phyloP scores from a whole-genome alignment of 805 yeast genomes.

The Yamadazyma akitaensis region DNA sequence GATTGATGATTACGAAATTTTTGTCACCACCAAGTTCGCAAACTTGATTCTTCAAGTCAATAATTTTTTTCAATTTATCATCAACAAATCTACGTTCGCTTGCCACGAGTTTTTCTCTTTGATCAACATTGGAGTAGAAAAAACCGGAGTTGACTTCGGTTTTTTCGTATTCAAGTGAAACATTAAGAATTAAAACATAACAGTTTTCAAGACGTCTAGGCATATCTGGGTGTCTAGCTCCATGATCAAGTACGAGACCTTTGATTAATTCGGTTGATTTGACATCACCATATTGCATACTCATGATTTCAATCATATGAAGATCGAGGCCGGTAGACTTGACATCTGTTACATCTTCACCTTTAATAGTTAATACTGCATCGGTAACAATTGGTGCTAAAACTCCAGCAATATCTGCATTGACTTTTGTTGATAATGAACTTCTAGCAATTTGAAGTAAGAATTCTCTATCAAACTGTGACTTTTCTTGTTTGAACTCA shows the following conservation, averaged over 20 bases:
- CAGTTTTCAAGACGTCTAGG: constrained; percentile 86
- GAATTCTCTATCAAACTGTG: constrained; percentile 75
- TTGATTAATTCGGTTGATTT: constrained; percentile 77
- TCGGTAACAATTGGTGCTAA: constrained; percentile 94
- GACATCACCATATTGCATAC: constrained; percentile 91
- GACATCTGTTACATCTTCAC: constrained; percentile 25
- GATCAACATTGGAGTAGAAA: constrained; percentile 92
- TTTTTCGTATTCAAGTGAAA: constrained; percentile 93
- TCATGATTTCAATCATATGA: constrained; percentile 97
- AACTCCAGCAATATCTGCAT: constrained; percentile 69
- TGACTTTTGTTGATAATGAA: constrained; percentile 83
- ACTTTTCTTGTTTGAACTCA: constrained; percentile 47
- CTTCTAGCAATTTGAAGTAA: constrained; percentile 89
- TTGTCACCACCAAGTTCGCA: constrained; percentile 69
- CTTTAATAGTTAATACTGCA: constrained; percentile 75
- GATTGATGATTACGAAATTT: constrained; percentile 92
- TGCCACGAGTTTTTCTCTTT: constrained; percentile 90
- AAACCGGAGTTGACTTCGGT: constrained; percentile 97
- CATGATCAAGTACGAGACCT: constrained; percentile 95
- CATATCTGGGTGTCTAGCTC: constrained; percentile 99
- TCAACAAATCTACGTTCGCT: constrained; percentile 93
- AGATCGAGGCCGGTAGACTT: constrained; percentile 56
- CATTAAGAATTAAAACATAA: constrained; percentile 80
- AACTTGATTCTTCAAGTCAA: constrained; percentile 89
- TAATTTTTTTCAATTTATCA: constrained; percentile 84